Base-by-base conservation (phyloP, 441 rosid genomes). In the Kokia cookei region DNA sequence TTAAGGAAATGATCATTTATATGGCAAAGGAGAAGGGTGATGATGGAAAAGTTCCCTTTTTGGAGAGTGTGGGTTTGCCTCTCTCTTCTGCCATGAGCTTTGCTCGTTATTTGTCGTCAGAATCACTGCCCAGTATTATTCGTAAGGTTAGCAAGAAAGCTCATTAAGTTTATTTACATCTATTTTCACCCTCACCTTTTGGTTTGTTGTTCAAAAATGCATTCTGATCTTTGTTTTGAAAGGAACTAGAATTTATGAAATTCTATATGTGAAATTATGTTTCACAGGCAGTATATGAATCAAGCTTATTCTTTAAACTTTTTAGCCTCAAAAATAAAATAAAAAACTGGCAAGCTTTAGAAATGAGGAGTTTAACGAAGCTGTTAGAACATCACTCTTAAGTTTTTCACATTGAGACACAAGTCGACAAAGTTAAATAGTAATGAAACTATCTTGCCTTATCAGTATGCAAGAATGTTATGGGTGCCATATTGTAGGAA, bases 1-100 rank as follows among this genome's bases (percentile, higher is more conserved):
- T 91, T 75, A 83, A 86, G 84, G 94, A 91, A 78, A 95, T 88
- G 83, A 87, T 93, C 59, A 54, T 87, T 53, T 81, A 69, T 63
- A 81, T 92, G 90, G 97, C 91, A 40, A 90, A 83, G 82, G 86
- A 90, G 78, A 93, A 89, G 64, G 94, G 96, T 57, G 93, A 91
- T 80, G 76, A 78, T 72, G 99, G 98, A 3, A 93, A 89, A 73
- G 88, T 89, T 71, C 90, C 98, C 9, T 90, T 93, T 77, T 84
- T 91, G 76, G 98, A 95, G 91, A 93, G 96, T 80, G 65, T 88
- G 53, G 98, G 97, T 4, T 80, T 93, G 64, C 80, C 81, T 78
- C 84, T 93, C 71, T 83, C 93, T 65, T 90, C 97, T 62, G 88
- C 99, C 4, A 87, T 84, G 86, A 81, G 82, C 77, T 83, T 88